A percentile compares a stretch with the other conserved stretches of the same genome.
These are phyloP conservation scores for Coffea humblotiana DNA, from an alignment of 305 asterid genomes.

Conservation along the genomic window DNA sequence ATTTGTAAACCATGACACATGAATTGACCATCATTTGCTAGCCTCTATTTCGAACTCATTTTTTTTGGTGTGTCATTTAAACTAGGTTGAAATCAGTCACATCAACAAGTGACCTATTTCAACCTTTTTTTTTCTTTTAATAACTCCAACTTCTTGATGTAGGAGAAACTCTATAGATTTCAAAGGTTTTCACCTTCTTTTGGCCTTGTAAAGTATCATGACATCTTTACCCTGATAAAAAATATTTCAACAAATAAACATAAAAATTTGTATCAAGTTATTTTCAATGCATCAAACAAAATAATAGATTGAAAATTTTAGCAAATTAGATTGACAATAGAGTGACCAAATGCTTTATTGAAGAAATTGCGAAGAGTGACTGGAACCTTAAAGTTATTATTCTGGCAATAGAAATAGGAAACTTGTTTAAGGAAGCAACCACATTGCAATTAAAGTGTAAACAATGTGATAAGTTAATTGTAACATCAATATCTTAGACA, in stretches of 20 bases:
- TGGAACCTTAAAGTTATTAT: constrained; percentile 43
- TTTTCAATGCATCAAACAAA: not conserved
- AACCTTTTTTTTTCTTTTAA: too few relatives aligned
- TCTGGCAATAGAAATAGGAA: constrained; percentile 49
- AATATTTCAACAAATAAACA: constrained; percentile 48
- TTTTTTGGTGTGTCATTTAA: too few relatives aligned
- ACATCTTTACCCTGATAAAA: constrained; percentile 48
- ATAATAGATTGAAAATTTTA: not conserved
- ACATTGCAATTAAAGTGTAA: constrained; percentile 25
- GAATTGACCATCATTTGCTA: too few relatives aligned
- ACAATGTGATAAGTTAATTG: not conserved
- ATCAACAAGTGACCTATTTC: too few relatives aligned
- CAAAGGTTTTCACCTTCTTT: not conserved
- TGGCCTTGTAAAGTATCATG: constrained; percentile 11
- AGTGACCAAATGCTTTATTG: constrained; percentile 45
- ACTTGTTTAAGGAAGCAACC: constrained; percentile 51
- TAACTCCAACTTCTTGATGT: too few relatives aligned
- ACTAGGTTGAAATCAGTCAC: too few relatives aligned
- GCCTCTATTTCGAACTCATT: too few relatives aligned
- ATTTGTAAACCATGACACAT: too few relatives aligned
- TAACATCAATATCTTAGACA: not conserved
- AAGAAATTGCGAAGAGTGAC: constrained; percentile 36
- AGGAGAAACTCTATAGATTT: not conserved
- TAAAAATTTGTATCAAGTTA: not conserved
- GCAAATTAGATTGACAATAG: constrained; percentile 4